Base-by-base conservation (phyloP, 768 basidiomycete species). In the Hericium erinaceus region DNA sequence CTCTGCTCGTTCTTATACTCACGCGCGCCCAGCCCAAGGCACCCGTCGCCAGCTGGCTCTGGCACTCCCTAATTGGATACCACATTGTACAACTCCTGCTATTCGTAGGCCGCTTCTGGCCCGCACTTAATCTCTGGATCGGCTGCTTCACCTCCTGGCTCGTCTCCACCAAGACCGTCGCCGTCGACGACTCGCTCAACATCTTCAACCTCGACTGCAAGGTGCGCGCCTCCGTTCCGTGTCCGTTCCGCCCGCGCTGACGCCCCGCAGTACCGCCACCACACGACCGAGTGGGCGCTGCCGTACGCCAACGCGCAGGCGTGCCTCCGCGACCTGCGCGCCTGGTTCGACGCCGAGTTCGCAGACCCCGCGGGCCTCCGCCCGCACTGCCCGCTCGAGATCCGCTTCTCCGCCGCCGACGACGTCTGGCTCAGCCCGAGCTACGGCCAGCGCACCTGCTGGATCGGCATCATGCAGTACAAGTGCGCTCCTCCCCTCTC, bases 381-480 rank as follows among this genome's bases (percentile, higher is more conserved):
- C 33, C 87, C 90, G 2, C 94, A 98, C 68, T 97, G 93, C 68
- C 89, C 92, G 1, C 78, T 99, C 64, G 97, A 98, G 74, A 82
- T 99, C 55, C 82, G 97, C 10, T 94, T 91, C 69, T 87, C 92
- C 48, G 83, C 84, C 13, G 76, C 78, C 22, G 97, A 98, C 70
- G 91, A 97, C 66, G 89, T 97, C 54, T 98, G 92, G 92, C 77
- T 99, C 37, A 92, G 89, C 68, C 97, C 97, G 2, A 87, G 87
- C 66, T 83, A 82, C 66, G 86, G 85, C 54, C 79, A 83, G 57
- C 75, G 73, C 68, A 94, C 89, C 8, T 89, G 86, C 64, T 99
- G 94, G 89, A 91, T 99, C 59, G 97, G 97, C n/a, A 83, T 98
- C 54, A 82, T 97, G n/a, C 92, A 95, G 67, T 99, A 85, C 75